Percentiles rank a stretch among this genome's conserved stretches.
Evolutionary conservation across 1,284 basidiomycete genomes (phyloP).

Genomic region (Moniliella sp.): DNA sequence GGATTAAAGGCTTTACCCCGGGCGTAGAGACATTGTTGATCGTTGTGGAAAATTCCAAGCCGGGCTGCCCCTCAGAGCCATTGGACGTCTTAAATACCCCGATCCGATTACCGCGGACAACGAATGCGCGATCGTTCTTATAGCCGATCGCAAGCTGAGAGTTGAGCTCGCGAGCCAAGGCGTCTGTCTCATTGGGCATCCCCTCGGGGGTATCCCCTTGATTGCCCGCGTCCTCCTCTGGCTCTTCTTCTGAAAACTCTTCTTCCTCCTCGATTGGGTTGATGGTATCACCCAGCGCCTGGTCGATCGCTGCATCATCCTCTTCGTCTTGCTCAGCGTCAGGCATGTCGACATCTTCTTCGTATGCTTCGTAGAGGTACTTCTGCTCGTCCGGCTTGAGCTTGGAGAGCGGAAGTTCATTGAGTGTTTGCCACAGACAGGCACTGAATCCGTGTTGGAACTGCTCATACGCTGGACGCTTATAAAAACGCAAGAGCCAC

Average conservation of each 20-base stretch:
- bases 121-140: constrained; percentile 84
- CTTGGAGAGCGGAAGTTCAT: constrained; percentile 56
- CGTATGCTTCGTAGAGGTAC: constrained; percentile 43
- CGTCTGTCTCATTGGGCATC: constrained; percentile 4
- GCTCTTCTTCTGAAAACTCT: constrained; percentile 40
- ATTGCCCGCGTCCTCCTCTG: constrained; percentile 6
- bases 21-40: constrained; percentile 64
- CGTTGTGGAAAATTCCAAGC: constrained; percentile 66
- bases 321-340: constrained; percentile 12
- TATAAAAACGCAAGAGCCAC: constrained; percentile 59
- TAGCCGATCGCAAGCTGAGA: constrained; percentile 82
- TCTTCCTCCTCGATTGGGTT: constrained; percentile 39
- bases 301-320: constrained; percentile 31
- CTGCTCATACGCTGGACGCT: constrained; percentile 42
- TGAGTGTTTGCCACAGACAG: constrained; percentile 60
- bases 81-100: constrained; percentile 78
- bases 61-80: too few species aligned
- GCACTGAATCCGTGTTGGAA: constrained; percentile 52
- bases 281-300: constrained; percentile 35
- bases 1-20: constrained; percentile 64
- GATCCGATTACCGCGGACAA: constrained; percentile 81
- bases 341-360: constrained; percentile 59
- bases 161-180: constrained; percentile 38
- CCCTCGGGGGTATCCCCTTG: constrained; percentile 21
- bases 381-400: constrained; percentile 41